Evolutionary conservation across 805 yeast species (phyloP).

Genomic region (Myxozyma monticola): DNA sequence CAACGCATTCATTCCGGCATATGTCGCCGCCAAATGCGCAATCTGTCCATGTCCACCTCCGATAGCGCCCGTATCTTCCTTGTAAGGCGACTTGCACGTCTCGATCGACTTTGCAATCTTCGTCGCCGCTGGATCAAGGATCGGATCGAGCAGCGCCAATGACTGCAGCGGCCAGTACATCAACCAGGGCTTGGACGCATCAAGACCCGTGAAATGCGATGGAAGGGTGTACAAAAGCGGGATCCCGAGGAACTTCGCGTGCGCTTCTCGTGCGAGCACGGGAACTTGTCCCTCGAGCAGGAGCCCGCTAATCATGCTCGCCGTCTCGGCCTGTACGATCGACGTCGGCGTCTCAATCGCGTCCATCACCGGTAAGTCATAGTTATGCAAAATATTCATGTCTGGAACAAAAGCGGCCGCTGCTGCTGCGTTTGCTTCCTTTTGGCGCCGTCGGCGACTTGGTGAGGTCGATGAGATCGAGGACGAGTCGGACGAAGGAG

Average conservation of each 20-base stretch:
- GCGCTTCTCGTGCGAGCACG: slow-evolving; percentile 7
- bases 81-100: slow-evolving; percentile 33
- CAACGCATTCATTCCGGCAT: slow-evolving; percentile 70
- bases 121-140: background rate
- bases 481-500: background rate
- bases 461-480: background rate
- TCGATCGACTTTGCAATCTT: slow-evolving; percentile 35
- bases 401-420: slow-evolving; percentile 3
- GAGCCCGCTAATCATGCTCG: slow-evolving; percentile 10
- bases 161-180: slow-evolving; percentile 78
- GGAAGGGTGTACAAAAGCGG: slow-evolving; percentile 46
- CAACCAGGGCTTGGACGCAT: slow-evolving; percentile 93
- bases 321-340: slow-evolving; percentile 18
- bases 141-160: slow-evolving; percentile 40
- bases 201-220: slow-evolving; percentile 53
- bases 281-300: slow-evolving; percentile 13
- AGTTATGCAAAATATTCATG: slow-evolving; percentile 16
- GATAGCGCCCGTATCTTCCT: slow-evolving; percentile 58
- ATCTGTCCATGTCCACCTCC: slow-evolving; percentile 84
- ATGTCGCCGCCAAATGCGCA: slow-evolving; percentile 82
- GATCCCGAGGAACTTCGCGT: slow-evolving; percentile 5
- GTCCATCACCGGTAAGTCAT: slow-evolving; percentile 6
- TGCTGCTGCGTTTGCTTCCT: slow-evolving; percentile 6
- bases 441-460: too few species aligned
- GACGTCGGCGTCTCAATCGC: slow-evolving; percentile 24